A percentile compares a stretch with the other conserved stretches of the same genome.
phyloP scores from a whole-genome alignment of 768 basidiomycete species.

The Asterophora parasitica region DNA sequence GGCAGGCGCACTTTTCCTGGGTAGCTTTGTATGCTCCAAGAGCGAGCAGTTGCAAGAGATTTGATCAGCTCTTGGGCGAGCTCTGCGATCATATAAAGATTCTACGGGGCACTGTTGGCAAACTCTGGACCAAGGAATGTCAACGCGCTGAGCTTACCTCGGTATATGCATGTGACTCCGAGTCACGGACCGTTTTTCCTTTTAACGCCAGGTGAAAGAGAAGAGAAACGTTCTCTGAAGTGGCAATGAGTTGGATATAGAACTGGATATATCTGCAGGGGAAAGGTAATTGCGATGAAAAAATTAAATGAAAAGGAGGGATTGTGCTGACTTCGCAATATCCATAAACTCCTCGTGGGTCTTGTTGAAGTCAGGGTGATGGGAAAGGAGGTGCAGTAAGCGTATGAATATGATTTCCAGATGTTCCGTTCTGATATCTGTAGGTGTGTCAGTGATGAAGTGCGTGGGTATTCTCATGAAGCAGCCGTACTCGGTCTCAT shows the following conservation, averaged over 20 bases:
- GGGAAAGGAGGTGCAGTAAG: conserved; percentile 81
- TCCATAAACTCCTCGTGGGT: conserved; percentile 66
- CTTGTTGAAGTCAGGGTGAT: conserved; percentile 87
- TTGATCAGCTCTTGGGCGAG: conserved; percentile 86
- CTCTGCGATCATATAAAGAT: conserved; percentile 84
- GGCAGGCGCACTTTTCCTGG: conserved; percentile 81
- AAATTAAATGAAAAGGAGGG: not conserved
- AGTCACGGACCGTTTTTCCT: conserved; percentile 84
- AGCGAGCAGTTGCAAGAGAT: conserved; percentile 52
- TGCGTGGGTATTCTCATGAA: not conserved
- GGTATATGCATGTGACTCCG: conserved; percentile 59
- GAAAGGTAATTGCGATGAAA: conserved; percentile 5
- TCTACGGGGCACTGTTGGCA: conserved; percentile 42
- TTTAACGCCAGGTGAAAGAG: conserved; percentile 79
- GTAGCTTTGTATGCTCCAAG: conserved; percentile 75
- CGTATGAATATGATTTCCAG: conserved; percentile 85
- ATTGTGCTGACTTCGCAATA: conserved; percentile 66
- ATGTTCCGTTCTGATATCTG: conserved; percentile 55
- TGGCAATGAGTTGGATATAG: conserved; percentile 74
- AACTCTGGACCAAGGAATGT: not conserved
- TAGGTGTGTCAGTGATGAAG: not conserved
- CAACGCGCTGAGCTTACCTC: conserved; percentile 56
- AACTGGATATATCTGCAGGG: conserved; percentile 76
- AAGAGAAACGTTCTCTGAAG: conserved; percentile 78
- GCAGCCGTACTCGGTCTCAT: conserved; percentile 37